A percentile compares a stretch with the other conserved stretches of the same genome.
These are phyloP conservation scores for Lanmaoa rubissima DNA, from an alignment of 768 basidiomycete species.

Conservation along the genomic window DNA sequence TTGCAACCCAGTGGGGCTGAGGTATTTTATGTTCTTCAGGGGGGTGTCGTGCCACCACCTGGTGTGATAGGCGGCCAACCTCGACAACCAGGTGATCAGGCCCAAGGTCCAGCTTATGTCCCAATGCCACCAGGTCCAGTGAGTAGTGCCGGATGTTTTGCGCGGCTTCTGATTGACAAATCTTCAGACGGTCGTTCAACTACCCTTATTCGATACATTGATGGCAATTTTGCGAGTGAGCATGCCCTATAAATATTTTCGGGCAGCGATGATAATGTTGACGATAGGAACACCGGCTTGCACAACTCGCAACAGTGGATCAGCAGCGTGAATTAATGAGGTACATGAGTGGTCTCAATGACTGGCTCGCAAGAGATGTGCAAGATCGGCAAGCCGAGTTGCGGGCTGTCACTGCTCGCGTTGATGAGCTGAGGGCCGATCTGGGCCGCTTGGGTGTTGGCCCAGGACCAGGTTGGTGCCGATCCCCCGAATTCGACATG, in stretches of 20 bases:
- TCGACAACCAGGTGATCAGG: slow-evolving; percentile 23
- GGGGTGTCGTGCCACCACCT: slow-evolving; percentile 25
- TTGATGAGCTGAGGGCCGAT: slow-evolving; percentile 48
- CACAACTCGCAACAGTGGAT: slow-evolving; percentile 71
- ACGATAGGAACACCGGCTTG: slow-evolving; percentile 68
- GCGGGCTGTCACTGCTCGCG: slow-evolving; percentile 58
- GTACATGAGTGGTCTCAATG: slow-evolving; percentile 73
- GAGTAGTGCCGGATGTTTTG: slow-evolving; percentile 24
- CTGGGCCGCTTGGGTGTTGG: slow-evolving; percentile 45
- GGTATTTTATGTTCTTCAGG: slow-evolving; percentile 10
- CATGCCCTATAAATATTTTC: slow-evolving; percentile 3
- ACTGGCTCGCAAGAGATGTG: slow-evolving; percentile 79
- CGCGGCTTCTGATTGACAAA: slow-evolving; percentile 1
- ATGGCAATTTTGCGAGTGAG: slow-evolving; percentile 66
- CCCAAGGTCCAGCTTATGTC: slow-evolving; percentile 34
- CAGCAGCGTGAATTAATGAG: slow-evolving; percentile 80
- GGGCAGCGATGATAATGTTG: slow-evolving; percentile 6
- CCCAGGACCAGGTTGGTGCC: slow-evolving; percentile 37
- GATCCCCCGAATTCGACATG: not conserved
- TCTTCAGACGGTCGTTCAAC: slow-evolving; percentile 54
- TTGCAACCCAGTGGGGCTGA: not conserved
- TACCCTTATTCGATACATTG: slow-evolving; percentile 68
- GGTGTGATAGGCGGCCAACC: slow-evolving; percentile 19
- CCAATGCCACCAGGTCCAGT: slow-evolving; percentile 56
- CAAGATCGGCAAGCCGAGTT: slow-evolving; percentile 76